These are phyloP conservation scores for Angophora floribunda DNA, from an alignment of 345 rosid genomes.

Conservation along the genomic window DNA sequence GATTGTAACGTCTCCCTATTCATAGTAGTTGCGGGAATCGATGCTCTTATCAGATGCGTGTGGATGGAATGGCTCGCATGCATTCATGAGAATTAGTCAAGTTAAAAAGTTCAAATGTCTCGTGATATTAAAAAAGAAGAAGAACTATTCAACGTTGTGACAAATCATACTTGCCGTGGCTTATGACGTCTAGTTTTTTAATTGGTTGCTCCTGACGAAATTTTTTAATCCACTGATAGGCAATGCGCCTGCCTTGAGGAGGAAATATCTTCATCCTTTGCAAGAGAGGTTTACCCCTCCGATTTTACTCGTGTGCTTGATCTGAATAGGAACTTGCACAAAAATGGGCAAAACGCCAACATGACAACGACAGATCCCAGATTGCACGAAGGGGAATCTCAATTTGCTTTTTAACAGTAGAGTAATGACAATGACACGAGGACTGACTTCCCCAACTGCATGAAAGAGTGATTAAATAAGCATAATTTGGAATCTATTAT, in stretches of 20 bases:
- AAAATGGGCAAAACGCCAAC: background rate
- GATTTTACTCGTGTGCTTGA: background rate
- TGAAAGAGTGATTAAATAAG: background rate
- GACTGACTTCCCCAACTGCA: background rate
- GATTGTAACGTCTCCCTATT: background rate
- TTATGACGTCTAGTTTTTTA: background rate
- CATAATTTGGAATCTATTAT: background rate
- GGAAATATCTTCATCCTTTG: background rate
- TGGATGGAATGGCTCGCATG: background rate
- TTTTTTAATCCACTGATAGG: background rate
- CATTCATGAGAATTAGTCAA: background rate
- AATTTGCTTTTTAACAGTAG: background rate
- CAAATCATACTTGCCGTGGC: accelerated
- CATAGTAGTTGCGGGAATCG: background rate
- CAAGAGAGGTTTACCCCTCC: background rate
- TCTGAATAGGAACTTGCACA: background rate
- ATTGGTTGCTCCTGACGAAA: background rate
- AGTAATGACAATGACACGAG: background rate
- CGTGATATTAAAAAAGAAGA: accelerated
- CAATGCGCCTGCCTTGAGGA: background rate
- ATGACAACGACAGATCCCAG: background rate
- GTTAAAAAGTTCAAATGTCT: accelerated
- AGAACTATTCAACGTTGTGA: background rate
- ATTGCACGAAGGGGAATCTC: background rate
- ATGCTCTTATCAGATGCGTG: accelerated